Percentiles rank a stretch among this genome's conserved stretches.
phyloP scores from a whole-genome alignment of 225 moss, liverwort and hornwort genomes.

The Physcomitrellopsis africana region DNA sequence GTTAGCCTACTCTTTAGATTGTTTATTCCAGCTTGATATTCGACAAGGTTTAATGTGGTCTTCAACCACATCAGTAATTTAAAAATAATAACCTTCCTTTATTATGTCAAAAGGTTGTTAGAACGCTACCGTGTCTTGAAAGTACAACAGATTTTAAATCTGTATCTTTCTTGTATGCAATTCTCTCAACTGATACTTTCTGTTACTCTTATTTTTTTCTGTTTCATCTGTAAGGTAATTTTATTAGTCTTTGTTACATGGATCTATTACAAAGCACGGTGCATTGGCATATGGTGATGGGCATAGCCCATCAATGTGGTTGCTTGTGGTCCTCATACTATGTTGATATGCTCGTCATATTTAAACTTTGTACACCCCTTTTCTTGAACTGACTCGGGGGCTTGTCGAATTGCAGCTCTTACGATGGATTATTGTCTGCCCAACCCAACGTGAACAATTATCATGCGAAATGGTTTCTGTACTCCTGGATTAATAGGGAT shows the following conservation, averaged over 20 bases:
- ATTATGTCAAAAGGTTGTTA: neutral
- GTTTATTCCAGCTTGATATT: no score
- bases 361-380: neutral
- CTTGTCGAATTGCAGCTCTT: conserved; percentile 15
- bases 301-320: neutral
- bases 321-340: neutral
- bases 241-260: neutral
- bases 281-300: neutral
- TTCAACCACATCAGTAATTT: no score
- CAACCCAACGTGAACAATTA: neutral
- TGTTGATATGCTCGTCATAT: neutral
- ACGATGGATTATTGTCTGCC: conserved; percentile 12
- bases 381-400: neutral
- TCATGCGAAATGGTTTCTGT: neutral
- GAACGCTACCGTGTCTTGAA: conserved; percentile 10
- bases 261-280: neutral
- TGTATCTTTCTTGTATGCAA: neutral
- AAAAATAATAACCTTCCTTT: neutral
- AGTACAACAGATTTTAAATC: conserved; percentile 26
- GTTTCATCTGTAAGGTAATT: neutral
- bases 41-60: no score
- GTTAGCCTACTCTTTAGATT: no score
- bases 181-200: conserved; percentile 3
- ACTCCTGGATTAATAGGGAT: neutral
- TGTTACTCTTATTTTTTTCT: neutral